Conservation (phyloP, 2,329 filamentous ascomycete genomes). For the Aspergillus arachidicola region DNA sequence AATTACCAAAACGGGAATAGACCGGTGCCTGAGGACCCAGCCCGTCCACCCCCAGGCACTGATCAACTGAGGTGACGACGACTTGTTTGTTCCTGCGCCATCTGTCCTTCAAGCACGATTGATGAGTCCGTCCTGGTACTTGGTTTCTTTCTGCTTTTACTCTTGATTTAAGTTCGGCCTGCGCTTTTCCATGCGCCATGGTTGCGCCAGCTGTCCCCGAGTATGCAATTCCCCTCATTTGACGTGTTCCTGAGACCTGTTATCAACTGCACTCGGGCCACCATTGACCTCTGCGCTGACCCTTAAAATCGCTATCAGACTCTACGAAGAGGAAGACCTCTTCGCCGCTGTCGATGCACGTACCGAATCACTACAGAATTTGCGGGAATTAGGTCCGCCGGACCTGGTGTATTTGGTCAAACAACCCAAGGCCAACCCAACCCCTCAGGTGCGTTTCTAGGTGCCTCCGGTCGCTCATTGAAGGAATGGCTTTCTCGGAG, state of each 20-base stretch:
- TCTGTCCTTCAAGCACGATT: conserved; percentile 10
- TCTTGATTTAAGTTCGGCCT: conserved; percentile 9
- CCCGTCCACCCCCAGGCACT: conserved; percentile 8
- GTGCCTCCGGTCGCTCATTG: background rate
- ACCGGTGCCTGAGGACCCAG: conserved; percentile 21
- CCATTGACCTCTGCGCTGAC: conserved; percentile 23
- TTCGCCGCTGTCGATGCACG: conserved; percentile 84
- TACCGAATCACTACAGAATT: conserved; percentile 80
- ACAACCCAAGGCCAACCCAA: conserved; percentile 61
- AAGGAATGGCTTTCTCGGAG: background rate
- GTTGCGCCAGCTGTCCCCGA: conserved; percentile 75
- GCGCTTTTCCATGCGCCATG: conserved; percentile 54
- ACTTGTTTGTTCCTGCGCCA: conserved; percentile 9
- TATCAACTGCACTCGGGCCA: conserved; percentile 22
- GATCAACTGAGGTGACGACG: conserved; percentile 21
- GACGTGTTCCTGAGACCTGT: conserved; percentile 32
- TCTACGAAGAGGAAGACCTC: conserved; percentile 90
- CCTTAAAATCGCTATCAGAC: conserved; percentile 55
- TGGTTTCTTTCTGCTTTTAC: background rate
- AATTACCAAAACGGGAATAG: conserved; percentile 21
- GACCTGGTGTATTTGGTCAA: conserved; percentile 96
- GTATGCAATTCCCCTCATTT: conserved; percentile 53
- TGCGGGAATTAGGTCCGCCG: conserved; percentile 92
- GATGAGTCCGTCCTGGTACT: conserved; percentile 1
- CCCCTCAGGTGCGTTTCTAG: conserved; percentile 54